Percentiles rank a stretch among this genome's conserved stretches.
These are phyloP conservation scores for Aspergillus niger DNA, from an alignment of 2,329 filamentous ascomycete genomes.

Conservation along the genomic window DNA sequence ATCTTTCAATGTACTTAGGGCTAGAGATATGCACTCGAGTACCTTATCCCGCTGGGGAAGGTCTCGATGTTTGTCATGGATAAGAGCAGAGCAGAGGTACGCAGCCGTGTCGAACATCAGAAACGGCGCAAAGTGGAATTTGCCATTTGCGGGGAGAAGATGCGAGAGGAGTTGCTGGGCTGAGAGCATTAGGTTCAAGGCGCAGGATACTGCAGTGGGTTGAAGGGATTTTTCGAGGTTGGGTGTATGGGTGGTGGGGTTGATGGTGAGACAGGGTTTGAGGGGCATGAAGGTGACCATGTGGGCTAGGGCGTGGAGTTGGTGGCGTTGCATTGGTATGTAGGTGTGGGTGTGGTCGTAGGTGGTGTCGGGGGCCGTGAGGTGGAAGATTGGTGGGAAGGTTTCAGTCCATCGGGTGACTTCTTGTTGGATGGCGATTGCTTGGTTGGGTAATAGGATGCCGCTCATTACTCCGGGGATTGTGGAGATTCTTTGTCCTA, in stretches of 20 bases:
- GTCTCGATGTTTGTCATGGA: slow-evolving; percentile 50
- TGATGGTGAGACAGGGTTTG: slow-evolving; percentile 49
- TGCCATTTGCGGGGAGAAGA: slow-evolving; percentile 47
- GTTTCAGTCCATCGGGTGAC: slow-evolving; percentile 48
- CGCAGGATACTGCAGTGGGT: slow-evolving; percentile 47
- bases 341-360: slow-evolving; percentile 47
- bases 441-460: slow-evolving; percentile 15
- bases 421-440: slow-evolving; percentile 34
- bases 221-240: slow-evolving; percentile 43
- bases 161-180: slow-evolving; percentile 47
- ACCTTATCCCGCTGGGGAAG: slow-evolving; percentile 48
- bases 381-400: slow-evolving; percentile 46
- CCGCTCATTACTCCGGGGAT: slow-evolving; percentile 19
- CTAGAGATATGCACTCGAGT: slow-evolving; percentile 42
- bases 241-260: slow-evolving; percentile 21
- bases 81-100: slow-evolving; percentile 53
- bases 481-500: slow-evolving; percentile 36
- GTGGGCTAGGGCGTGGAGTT: slow-evolving; percentile 49
- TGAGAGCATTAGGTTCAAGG: slow-evolving; percentile 46
- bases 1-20: slow-evolving; percentile 39
- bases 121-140: slow-evolving; percentile 55
- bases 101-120: slow-evolving; percentile 56
- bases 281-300: slow-evolving; percentile 51
- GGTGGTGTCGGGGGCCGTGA: slow-evolving; percentile 45
- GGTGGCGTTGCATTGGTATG: slow-evolving; percentile 50